Evolutionary conservation across 2,329 filamentous ascomycete species (phyloP).

Genomic region (Huntiella moniliformis): DNA sequence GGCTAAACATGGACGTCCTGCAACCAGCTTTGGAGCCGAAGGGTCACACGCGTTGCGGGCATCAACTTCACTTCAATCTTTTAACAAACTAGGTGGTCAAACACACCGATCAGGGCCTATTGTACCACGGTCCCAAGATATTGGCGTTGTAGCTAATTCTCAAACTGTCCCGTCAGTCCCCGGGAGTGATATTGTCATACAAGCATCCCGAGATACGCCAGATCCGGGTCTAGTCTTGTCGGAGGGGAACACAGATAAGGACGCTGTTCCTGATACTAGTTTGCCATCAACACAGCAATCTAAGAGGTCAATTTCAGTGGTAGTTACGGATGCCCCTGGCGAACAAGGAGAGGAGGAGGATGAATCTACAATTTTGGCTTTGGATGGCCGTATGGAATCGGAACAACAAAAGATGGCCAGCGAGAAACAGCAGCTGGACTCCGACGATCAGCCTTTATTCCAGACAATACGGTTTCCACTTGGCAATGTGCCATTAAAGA

Average conservation of each 20-base stretch:
- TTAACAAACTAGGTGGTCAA: not conserved
- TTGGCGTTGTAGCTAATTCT: constrained; percentile 6
- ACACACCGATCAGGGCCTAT: too few species aligned
- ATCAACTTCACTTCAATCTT: constrained; percentile 3
- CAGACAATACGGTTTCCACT: constrained; percentile 3
- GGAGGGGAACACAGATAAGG: constrained; percentile 4
- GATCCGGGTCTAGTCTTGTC: not conserved
- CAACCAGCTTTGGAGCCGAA: not conserved
- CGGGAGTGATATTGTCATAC: not conserved
- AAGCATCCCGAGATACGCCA: constrained; percentile 1
- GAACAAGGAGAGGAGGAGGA: constrained; percentile 2
- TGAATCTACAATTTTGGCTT: not conserved
- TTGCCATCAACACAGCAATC: not conserved
- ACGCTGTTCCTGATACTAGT: constrained; percentile 10
- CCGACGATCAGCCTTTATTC: constrained; percentile 6
- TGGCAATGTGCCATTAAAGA: not conserved
- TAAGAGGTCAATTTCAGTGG: not conserved
- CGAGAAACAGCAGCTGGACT: not conserved
- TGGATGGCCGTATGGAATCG: not conserved
- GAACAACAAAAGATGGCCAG: not conserved
- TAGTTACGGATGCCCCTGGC: not conserved
- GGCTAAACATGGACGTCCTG: constrained; percentile 2
- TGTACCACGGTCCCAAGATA: not conserved
- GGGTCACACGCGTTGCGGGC: not conserved
- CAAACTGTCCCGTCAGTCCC: constrained; percentile 1